Conservation (phyloP, 2,329 filamentous ascomycete genomes). For the Fusarium tricinctum region DNA sequence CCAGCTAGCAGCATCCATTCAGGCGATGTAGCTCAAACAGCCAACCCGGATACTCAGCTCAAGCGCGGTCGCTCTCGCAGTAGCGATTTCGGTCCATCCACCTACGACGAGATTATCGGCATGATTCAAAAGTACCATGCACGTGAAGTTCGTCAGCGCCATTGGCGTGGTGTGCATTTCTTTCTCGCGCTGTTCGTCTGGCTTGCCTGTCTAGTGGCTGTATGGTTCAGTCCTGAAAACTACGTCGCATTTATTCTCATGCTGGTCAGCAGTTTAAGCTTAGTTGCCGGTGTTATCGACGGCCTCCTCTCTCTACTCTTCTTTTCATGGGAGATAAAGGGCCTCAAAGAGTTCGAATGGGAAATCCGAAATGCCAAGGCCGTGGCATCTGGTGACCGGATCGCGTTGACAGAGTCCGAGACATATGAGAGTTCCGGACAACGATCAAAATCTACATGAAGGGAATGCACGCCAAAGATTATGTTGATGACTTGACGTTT, state of each 20-base stretch:
- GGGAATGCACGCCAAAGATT: conserved; percentile 11
- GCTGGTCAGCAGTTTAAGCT: conserved; percentile 81
- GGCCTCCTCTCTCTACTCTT: conserved; percentile 90
- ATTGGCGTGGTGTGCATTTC: conserved; percentile 82
- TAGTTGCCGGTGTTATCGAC: conserved; percentile 83
- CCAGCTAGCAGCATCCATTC: conserved; percentile 46
- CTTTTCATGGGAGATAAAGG: conserved; percentile 84
- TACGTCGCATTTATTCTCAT: conserved; percentile 86
- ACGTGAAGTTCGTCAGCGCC: conserved; percentile 80
- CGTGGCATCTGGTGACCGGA: conserved; percentile 53
- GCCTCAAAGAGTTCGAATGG: conserved; percentile 92
- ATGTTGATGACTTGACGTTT: conserved; percentile 38
- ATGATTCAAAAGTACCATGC: conserved; percentile 76
- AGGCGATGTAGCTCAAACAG: conserved; percentile 37
- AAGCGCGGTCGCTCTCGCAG: conserved; percentile 43
- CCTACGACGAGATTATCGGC: conserved; percentile 70
- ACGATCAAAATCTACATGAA: conserved; percentile 40
- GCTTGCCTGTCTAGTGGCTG: conserved; percentile 80
- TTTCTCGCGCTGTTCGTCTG: conserved; percentile 74
- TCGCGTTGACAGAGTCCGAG: conserved; percentile 41
- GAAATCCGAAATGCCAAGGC: conserved; percentile 81
- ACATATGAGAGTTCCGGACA: conserved; percentile 21
- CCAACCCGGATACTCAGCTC: conserved; percentile 54
- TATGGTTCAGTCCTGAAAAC: conserved; percentile 86
- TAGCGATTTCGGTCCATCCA: conserved; percentile 34